Evolutionary conservation across 164 flowering plant species (phyloP).

Genomic region (Warburgia ugandensis): DNA sequence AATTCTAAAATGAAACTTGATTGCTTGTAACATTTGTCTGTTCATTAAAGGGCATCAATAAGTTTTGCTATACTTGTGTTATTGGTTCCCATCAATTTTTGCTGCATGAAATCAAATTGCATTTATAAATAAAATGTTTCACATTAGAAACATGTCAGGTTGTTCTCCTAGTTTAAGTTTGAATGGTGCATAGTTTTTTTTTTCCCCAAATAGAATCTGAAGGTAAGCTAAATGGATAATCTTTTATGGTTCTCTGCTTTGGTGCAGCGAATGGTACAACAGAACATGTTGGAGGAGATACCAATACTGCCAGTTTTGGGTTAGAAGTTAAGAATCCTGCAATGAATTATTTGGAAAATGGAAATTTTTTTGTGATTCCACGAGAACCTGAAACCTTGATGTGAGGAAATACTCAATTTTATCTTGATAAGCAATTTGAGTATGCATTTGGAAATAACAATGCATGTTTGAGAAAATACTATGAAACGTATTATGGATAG

Average conservation of each 20-base stretch:
- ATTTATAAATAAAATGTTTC: too few species aligned
- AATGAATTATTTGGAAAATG: constrained; percentile 1
- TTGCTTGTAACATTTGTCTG: too few species aligned
- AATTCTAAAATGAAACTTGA: too few species aligned
- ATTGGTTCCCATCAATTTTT: too few species aligned
- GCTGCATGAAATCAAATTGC: too few species aligned
- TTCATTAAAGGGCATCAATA: too few species aligned
- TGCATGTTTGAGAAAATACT: constrained; percentile 6
- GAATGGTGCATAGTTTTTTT: too few species aligned
- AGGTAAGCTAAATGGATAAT: background rate
- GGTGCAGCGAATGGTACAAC: background rate
- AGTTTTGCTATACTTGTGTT: too few species aligned
- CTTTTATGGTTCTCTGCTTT: background rate
- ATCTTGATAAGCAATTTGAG: background rate
- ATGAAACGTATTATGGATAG: constrained; percentile 10
- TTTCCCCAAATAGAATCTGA: too few species aligned
- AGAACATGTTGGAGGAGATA: background rate
- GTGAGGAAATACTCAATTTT: constrained; percentile 2
- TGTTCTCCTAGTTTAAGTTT: too few species aligned
- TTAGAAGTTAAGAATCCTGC: background rate
- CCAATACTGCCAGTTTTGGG: background rate
- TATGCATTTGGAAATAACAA: background rate
- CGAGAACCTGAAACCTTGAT: constrained; percentile 2
- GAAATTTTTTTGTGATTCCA: background rate
- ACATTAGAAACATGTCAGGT: too few species aligned